These are phyloP conservation scores for Ceratocystis huliohia DNA, from an alignment of 2,329 filamentous ascomycete genomes.

Conservation along the genomic window DNA sequence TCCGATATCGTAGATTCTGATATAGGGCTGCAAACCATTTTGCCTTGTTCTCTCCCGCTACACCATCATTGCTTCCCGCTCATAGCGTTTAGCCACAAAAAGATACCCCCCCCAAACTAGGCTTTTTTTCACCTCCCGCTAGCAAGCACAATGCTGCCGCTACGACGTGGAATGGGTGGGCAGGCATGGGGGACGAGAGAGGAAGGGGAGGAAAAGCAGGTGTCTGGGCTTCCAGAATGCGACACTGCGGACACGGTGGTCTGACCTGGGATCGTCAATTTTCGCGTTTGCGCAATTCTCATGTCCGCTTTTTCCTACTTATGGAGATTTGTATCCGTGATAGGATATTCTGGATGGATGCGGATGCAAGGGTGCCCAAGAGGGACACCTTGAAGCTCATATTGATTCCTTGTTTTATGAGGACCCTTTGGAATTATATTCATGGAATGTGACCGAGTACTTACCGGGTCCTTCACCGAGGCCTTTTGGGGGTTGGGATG, in stretches of 20 bases:
- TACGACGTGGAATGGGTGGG: too few species aligned
- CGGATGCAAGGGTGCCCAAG: slow-evolving; percentile 7
- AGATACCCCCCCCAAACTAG: neutral
- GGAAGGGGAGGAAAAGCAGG: neutral
- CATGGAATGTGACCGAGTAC: neutral
- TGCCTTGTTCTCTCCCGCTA: neutral
- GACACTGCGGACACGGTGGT: slow-evolving; percentile 4
- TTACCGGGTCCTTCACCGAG: neutral
- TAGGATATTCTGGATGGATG: neutral
- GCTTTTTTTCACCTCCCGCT: neutral
- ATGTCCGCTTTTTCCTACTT: neutral
- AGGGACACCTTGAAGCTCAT: neutral
- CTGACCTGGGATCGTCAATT: neutral
- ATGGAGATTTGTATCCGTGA: neutral
- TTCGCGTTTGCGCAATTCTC: neutral
- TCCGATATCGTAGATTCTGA: neutral
- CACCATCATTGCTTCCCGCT: neutral
- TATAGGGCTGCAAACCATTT: neutral
- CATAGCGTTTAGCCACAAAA: neutral
- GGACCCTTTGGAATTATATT: neutral
- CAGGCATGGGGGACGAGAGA: neutral
- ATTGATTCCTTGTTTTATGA: neutral
- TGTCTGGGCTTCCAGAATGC: neutral
- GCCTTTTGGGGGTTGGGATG: neutral
- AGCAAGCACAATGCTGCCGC: too few species aligned